phyloP scores from a whole-genome alignment of 208 protist species.

The Endotrypanum monterogeii region DNA sequence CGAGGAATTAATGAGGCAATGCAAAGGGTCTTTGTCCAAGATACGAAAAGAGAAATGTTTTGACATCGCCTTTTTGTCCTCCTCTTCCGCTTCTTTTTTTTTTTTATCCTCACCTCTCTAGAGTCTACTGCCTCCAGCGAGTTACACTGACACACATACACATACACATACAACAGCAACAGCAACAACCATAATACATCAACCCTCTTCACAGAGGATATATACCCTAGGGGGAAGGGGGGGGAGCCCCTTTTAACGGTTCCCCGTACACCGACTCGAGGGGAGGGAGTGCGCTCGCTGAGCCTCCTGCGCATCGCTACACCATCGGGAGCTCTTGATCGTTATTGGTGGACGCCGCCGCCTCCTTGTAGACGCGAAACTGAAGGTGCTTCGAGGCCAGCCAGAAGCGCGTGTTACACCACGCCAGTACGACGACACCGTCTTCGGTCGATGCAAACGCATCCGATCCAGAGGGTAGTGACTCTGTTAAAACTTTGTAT shows the following conservation, averaged over 20 bases:
- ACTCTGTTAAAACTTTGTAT: neutral
- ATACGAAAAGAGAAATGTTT: neutral
- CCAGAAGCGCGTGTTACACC: constrained; percentile 59
- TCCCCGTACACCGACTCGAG: neutral
- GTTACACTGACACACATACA: too few relatives aligned
- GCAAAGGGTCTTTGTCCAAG: neutral
- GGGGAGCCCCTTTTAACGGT: neutral
- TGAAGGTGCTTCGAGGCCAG: constrained; percentile 47
- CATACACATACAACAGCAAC: too few relatives aligned
- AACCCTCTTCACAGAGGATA: too few relatives aligned
- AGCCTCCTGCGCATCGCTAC: neutral
- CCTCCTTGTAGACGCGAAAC: constrained; percentile 49
- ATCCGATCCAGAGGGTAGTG: constrained; percentile 11
- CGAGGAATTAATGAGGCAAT: too few relatives aligned
- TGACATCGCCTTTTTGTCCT: too few relatives aligned
- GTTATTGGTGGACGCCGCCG: too few relatives aligned
- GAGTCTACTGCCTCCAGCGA: too few relatives aligned
- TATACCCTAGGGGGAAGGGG: too few relatives aligned
- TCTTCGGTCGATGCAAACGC: constrained; percentile 32
- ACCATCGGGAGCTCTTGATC: neutral
- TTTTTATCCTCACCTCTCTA: neutral
- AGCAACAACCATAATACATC: too few relatives aligned
- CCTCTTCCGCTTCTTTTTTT: too few relatives aligned
- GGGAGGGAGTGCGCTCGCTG: neutral
- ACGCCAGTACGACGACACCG: constrained; percentile 48